Evolutionary conservation across 768 basidiomycete genomes (phyloP).

Genomic region (Terana coerulea): DNA sequence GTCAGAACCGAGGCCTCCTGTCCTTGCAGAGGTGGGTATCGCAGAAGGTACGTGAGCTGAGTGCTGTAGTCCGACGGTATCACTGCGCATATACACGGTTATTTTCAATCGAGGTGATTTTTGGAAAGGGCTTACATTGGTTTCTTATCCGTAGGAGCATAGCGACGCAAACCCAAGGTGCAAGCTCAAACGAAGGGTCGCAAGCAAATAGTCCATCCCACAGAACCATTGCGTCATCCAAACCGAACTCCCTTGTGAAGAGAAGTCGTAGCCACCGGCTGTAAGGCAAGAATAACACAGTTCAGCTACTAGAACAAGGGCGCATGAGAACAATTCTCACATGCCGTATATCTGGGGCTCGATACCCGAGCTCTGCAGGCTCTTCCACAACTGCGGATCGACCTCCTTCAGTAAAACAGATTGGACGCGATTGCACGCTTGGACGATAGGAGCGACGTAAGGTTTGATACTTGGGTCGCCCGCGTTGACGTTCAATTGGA

Average conservation of each 20-base stretch:
- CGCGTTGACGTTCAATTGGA: constrained; percentile 43
- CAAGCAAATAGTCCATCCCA: constrained; percentile 97
- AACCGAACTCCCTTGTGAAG: constrained; percentile 88
- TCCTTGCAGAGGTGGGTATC: constrained; percentile 61
- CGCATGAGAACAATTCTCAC: constrained; percentile 40
- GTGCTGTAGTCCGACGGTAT: constrained; percentile 83
- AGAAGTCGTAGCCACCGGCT: constrained; percentile 93
- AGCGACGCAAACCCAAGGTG: constrained; percentile 86
- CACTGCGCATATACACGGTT: constrained; percentile 56
- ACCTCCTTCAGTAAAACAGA: constrained; percentile 64
- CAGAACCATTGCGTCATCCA: constrained; percentile 77
- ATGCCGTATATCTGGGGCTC: constrained; percentile 98
- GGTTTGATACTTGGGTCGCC: constrained; percentile 48
- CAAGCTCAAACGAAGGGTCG: constrained; percentile 72
- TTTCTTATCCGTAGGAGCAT: constrained; percentile 96
- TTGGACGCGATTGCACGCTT: constrained; percentile 79
- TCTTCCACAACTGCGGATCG: constrained; percentile 76
- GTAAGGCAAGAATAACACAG: constrained; percentile 9
- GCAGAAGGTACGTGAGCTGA: constrained; percentile 79
- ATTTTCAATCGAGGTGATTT: constrained; percentile 4
- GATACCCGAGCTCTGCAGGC: constrained; percentile 74
- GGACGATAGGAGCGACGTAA: constrained; percentile 81
- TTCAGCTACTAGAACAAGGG: background rate
- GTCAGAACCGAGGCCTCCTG: constrained; percentile 14
- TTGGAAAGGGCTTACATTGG: constrained; percentile 49